Evolutionary conservation across 306 rosid species (phyloP).

Genomic region (Clitoria ternatea): DNA sequence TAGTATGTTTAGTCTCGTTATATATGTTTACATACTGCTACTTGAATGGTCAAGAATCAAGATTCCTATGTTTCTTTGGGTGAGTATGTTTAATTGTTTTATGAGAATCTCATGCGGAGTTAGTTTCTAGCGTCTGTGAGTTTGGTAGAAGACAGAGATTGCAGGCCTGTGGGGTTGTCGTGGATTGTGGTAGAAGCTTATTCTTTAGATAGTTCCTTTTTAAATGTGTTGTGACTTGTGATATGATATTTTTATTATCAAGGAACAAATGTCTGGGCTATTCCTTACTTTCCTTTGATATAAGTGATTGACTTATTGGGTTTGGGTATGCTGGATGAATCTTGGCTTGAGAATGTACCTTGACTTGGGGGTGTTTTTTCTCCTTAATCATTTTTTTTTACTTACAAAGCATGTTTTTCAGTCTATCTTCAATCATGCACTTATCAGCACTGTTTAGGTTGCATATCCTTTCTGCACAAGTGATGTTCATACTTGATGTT

Average conservation of each 20-base stretch:
- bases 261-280: neutral
- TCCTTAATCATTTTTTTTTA: neutral
- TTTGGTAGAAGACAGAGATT: neutral
- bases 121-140: no score
- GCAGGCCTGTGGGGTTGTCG: neutral
- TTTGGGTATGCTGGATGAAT: neutral
- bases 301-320: no score
- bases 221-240: neutral
- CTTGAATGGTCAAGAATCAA: no score
- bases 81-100: neutral
- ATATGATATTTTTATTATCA: neutral
- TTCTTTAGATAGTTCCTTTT: neutral
- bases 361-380: neutral
- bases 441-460: neutral
- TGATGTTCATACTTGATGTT: constrained; percentile 20
- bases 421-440: neutral
- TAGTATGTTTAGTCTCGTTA: constrained; percentile 17
- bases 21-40: no score
- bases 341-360: neutral
- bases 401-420: neutral
- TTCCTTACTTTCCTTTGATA: no score
- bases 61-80: neutral
- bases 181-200: constrained; percentile 6
- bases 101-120: neutral
- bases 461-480: neutral